Percentiles rank a stretch among this genome's conserved stretches.
Conservation (phyloP, 202 grass and related monocot species). For the Alloteropsis angusta region DNA sequence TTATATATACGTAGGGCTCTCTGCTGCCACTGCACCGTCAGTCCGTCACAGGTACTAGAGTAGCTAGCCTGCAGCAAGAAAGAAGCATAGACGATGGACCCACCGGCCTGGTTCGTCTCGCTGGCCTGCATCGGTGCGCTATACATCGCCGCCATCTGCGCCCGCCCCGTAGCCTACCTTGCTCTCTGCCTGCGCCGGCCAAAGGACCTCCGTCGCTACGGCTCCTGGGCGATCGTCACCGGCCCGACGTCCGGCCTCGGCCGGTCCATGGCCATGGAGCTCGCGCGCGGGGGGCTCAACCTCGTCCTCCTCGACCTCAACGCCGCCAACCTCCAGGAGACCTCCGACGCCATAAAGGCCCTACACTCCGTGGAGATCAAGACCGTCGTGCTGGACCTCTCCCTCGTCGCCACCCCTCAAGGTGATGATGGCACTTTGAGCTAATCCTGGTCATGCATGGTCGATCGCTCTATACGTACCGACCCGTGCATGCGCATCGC, state of each 20-base stretch:
- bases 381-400: conserved; percentile 47
- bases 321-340: conserved; percentile 33
- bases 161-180: conserved; percentile 16
- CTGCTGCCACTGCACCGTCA: background rate
- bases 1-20: no score
- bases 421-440: background rate
- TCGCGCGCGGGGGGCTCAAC: conserved; percentile 42
- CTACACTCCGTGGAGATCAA: conserved; percentile 6
- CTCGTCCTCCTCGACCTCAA: conserved; percentile 41
- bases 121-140: conserved; percentile 26
- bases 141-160: background rate
- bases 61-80: background rate
- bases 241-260: conserved; percentile 49
- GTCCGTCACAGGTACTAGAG: background rate
- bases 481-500: no score
- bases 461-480: background rate
- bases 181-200: conserved; percentile 16
- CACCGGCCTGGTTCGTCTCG: conserved; percentile 22
- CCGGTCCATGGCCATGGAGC: conserved; percentile 26
- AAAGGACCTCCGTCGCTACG: conserved; percentile 34
- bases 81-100: background rate
- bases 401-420: background rate
- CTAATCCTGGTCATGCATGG: background rate
- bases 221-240: conserved; percentile 47
- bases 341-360: conserved; percentile 25